Conservation (phyloP, 1,139 yeast species). For the Diutina siamensis region DNA sequence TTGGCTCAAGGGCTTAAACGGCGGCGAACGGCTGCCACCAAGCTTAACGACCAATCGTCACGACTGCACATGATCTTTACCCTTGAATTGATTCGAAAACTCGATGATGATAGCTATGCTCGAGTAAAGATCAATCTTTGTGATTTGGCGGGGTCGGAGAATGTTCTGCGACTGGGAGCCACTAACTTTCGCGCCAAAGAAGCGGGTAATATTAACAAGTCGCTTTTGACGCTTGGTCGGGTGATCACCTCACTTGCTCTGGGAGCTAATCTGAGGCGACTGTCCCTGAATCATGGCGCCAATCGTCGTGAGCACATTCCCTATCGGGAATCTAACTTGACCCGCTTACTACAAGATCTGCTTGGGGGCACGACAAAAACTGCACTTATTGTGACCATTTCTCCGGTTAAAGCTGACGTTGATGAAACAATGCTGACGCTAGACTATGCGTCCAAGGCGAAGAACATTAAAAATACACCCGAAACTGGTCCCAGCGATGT, state of each 20-base stretch:
- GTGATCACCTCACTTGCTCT: conserved; percentile 10
- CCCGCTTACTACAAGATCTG: conserved; percentile 11
- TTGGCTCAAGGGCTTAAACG: conserved; percentile 9
- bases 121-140: conserved; percentile 11
- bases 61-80: conserved; percentile 12
- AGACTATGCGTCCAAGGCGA: conserved; percentile 12
- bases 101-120: conserved; percentile 5
- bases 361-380: conserved; percentile 12
- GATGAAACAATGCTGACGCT: conserved; percentile 11
- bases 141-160: conserved; percentile 13
- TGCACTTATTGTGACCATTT: conserved; percentile 11
- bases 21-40: conserved; percentile 11
- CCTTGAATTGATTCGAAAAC: conserved; percentile 8
- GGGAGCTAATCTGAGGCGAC: conserved; percentile 6
- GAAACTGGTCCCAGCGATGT: conserved; percentile 31
- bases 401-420: conserved; percentile 10
- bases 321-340: conserved; percentile 11
- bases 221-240: conserved; percentile 11
- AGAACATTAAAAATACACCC: conserved; percentile 38
- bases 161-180: conserved; percentile 11
- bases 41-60: conserved; percentile 10
- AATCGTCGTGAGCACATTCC: conserved; percentile 12
- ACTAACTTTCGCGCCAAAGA: conserved; percentile 11
- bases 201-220: conserved; percentile 12
- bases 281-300: not conserved